phyloP scores from a whole-genome alignment of 768 basidiomycete genomes.

The Naganishia kalamii region DNA sequence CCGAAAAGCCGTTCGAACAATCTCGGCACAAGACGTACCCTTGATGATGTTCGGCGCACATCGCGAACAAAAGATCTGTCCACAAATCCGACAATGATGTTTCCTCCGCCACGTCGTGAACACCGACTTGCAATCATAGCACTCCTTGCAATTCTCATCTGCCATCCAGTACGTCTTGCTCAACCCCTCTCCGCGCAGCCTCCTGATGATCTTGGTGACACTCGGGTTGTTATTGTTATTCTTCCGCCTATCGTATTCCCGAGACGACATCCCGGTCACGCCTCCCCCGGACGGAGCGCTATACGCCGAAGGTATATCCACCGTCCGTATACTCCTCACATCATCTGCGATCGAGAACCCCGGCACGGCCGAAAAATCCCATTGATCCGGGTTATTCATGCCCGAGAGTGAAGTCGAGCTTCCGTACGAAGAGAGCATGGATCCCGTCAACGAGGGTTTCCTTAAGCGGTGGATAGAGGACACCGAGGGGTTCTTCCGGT shows the following conservation, averaged over 20 bases:
- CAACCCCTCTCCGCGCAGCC: conserved; percentile 85
- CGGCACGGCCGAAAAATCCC: conserved; percentile 54
- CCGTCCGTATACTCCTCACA: conserved; percentile 59
- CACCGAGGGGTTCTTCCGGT: conserved; percentile 7
- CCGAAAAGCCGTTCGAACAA: no score
- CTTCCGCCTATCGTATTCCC: conserved; percentile 55
- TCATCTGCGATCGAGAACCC: conserved; percentile 91
- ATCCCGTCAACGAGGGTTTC: conserved; percentile 15
- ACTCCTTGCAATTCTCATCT: conserved; percentile 89
- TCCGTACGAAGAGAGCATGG: neutral
- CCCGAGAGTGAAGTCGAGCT: conserved; percentile 15
- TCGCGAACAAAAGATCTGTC: conserved; percentile 94
- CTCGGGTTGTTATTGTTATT: conserved; percentile 66
- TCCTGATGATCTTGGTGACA: conserved; percentile 83
- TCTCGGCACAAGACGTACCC: conserved; percentile 2
- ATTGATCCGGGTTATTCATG: conserved; percentile 7
- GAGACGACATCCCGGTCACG: conserved; percentile 50
- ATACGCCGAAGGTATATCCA: conserved; percentile 33
- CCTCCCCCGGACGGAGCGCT: neutral
- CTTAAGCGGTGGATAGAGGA: conserved; percentile 16
- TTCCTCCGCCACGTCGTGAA: conserved; percentile 93
- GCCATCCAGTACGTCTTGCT: conserved; percentile 99
- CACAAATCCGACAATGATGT: conserved; percentile 98
- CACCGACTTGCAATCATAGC: conserved; percentile 84
- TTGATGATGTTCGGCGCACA: conserved; percentile 97